Conservation (phyloP, 345 rosid genomes). For the Rhodomyrtus tomentosa region DNA sequence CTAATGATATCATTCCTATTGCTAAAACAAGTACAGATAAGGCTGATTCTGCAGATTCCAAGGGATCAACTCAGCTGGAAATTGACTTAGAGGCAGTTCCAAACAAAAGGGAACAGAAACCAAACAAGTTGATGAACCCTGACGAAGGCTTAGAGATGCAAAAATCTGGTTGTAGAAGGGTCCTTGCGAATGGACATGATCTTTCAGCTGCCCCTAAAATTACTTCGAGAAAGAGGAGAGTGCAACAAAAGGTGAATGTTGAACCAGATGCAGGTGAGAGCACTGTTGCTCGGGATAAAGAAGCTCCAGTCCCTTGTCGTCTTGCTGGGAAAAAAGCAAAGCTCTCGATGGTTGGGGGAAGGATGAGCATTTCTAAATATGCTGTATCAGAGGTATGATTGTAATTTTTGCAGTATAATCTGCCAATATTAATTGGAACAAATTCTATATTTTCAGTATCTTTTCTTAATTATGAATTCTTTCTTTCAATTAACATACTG, state of each 20-base stretch:
- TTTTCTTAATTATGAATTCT: not conserved
- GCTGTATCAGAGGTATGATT: not conserved
- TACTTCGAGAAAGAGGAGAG: not conserved
- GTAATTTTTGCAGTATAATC: not conserved
- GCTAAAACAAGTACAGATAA: not conserved
- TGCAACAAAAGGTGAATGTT: not conserved
- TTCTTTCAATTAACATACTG: not conserved
- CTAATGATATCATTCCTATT: rapidly evolving
- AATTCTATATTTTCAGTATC: not conserved
- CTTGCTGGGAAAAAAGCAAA: not conserved
- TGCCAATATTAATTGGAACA: not conserved
- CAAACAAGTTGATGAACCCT: conserved; percentile 49
- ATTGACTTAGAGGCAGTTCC: conserved; percentile 19
- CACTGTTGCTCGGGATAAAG: not conserved
- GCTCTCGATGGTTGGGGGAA: not conserved
- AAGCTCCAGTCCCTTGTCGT: not conserved
- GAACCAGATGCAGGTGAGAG: not conserved
- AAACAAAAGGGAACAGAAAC: conserved; percentile 48
- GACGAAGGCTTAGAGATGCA: conserved; percentile 42
- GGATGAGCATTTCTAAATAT: not conserved
- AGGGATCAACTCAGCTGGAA: conserved; percentile 11
- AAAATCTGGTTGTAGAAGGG: conserved; percentile 9
- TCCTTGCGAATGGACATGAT: not conserved
- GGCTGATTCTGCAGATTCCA: not conserved
- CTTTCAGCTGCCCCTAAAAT: not conserved